Evolutionary conservation across 2,329 filamentous ascomycete genomes (phyloP).

Genomic region (Huntiella savannae): DNA sequence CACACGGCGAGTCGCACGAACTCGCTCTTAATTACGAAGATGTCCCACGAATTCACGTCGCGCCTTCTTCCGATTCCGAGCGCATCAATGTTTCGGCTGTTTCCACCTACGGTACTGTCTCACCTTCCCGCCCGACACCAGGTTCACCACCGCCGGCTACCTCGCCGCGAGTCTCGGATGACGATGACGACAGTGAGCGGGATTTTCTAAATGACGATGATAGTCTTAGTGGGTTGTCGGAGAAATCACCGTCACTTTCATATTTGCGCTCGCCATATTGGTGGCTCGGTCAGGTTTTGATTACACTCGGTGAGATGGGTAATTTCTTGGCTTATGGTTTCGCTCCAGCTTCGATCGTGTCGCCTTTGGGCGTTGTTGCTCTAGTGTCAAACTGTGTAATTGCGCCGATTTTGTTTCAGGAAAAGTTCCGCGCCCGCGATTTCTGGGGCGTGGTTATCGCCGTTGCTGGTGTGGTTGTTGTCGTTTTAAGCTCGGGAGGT

Average conservation of each 20-base stretch:
- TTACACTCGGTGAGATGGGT: conserved; percentile 80
- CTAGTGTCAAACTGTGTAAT: conserved; percentile 94
- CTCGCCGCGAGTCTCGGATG: not conserved
- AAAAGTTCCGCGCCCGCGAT: conserved; percentile 68
- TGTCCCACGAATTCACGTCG: too few relatives aligned
- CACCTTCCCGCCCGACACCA: not conserved
- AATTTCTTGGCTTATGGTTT: conserved; percentile 98
- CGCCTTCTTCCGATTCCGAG: not conserved
- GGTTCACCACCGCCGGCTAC: not conserved
- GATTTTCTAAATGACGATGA: not conserved
- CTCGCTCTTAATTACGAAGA: not conserved
- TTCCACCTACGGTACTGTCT: conserved; percentile 6
- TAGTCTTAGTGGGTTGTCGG: conserved; percentile 5
- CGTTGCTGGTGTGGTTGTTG: conserved; percentile 71
- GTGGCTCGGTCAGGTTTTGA: conserved; percentile 87
- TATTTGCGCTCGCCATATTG: conserved; percentile 88
- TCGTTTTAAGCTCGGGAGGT: conserved; percentile 77
- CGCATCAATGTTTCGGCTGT: not conserved
- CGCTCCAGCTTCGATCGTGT: conserved; percentile 91
- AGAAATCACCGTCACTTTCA: conserved; percentile 30
- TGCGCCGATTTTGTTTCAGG: conserved; percentile 82
- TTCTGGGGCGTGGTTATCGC: conserved; percentile 77
- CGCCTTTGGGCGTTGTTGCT: conserved; percentile 88
- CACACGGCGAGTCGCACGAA: conserved; percentile 1
- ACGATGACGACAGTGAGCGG: conserved; percentile 10